Base-by-base conservation (phyloP, 176 grass and related monocot species). In the Aegilops speltoides region DNA sequence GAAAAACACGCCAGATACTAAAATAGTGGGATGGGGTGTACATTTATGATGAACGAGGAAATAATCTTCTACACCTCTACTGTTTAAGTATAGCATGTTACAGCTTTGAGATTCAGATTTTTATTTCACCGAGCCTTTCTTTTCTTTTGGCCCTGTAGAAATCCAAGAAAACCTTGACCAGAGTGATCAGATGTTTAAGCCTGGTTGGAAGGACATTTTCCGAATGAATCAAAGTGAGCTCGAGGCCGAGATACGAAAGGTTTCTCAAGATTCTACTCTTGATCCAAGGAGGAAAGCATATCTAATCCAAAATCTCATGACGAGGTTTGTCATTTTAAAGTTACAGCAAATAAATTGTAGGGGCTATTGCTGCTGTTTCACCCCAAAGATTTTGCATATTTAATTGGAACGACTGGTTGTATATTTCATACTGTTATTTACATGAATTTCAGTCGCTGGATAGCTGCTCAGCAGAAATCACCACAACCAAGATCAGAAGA, bases 281-380 rank as follows among this genome's bases (percentile, higher is more conserved):
- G 95, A 98, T 84, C 93, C 93, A 71, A 83, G 93, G 57, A 88
- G 93, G 73, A 98, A 93, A 73, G 95, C 95, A 54, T 98, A 98
- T 92, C 86, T 98, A 79, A 95, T 98, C 26, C 95, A 98, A 87
- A 98, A 98, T 84, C 91, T 98, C 28, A 98, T 98, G 95, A 98
- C 95, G 20, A 98, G 95, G 95, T 95, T 83, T 63, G 36, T 79
- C 28, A 28, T 79, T 20, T 61, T 32, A 56, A 56, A 81, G 78
- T 61, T 60, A 40, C 62, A 89, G 0, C 29, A 62, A 43, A 68
- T 26, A 73, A 64, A 8, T 64, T 69, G 22, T 10, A 29, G 17
- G 37, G 2, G 1, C 0, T 78, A 62, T 61, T 14, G 38, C 15
- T 10, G 29, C 45, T 78, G 19, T 25, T 4, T 1, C 33, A 10